phyloP scores from a whole-genome alignment of 2,329 filamentous ascomycete species.

The Arthrobotrys megalospora region DNA sequence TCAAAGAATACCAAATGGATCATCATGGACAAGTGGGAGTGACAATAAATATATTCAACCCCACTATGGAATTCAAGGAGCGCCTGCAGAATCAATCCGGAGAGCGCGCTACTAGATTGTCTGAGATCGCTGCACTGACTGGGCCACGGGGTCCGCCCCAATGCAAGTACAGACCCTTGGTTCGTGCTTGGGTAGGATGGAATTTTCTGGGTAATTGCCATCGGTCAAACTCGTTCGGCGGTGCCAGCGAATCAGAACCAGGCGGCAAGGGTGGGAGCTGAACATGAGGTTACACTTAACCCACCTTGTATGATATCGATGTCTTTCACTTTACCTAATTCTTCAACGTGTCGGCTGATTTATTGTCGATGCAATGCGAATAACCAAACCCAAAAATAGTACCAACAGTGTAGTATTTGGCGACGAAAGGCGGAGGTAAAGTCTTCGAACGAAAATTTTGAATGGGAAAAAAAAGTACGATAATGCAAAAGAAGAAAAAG shows the following conservation, averaged over 20 bases:
- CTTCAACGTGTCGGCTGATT: slow-evolving; percentile 50
- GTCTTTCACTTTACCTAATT: slow-evolving; percentile 46
- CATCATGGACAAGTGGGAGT: slow-evolving; percentile 3
- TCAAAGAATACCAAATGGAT: neutral
- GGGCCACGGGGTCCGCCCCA: slow-evolving; percentile 16
- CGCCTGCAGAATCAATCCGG: neutral
- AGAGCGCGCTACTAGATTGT: slow-evolving; percentile 27
- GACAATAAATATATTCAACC: slow-evolving; percentile 25
- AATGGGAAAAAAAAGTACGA: slow-evolving; percentile 20
- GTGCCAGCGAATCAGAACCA: slow-evolving; percentile 48
- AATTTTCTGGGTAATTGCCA: slow-evolving; percentile 8
- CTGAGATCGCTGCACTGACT: slow-evolving; percentile 19
- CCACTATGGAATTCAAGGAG: neutral
- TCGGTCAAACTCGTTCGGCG: slow-evolving; percentile 24
- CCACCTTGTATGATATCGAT: slow-evolving; percentile 46
- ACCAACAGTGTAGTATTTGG: slow-evolving; percentile 43
- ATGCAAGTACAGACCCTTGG: slow-evolving; percentile 14
- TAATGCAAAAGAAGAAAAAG: slow-evolving; percentile 27
- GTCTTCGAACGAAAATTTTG: slow-evolving; percentile 21
- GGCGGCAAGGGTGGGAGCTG: slow-evolving; percentile 32
- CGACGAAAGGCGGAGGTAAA: slow-evolving; percentile 29
- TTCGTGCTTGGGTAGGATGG: neutral
- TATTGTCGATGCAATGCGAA: slow-evolving; percentile 32
- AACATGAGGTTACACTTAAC: slow-evolving; percentile 57
- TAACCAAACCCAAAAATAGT: slow-evolving; percentile 43